Conservation (phyloP, 2,329 filamentous ascomycete genomes). For the Fusarium kyushuense region DNA sequence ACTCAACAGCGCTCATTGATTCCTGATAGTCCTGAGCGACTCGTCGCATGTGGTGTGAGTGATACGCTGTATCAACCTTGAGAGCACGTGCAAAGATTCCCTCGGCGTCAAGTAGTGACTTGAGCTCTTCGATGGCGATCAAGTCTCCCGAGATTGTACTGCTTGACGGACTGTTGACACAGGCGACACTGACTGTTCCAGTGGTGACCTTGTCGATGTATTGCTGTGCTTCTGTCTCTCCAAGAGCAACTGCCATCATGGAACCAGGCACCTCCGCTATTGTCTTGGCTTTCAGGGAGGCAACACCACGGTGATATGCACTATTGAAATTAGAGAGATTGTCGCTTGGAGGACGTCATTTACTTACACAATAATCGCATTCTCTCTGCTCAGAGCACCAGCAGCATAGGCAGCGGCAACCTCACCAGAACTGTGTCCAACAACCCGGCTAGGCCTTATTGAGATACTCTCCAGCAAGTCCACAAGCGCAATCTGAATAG, state of each 20-base stretch:
- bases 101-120: constrained; percentile 1
- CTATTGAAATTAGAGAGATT: background rate
- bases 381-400: background rate
- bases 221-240: constrained; percentile 1
- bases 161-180: constrained; percentile 6
- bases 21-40: background rate
- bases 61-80: constrained; percentile 12
- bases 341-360: too few species aligned
- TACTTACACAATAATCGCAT: constrained; percentile 11
- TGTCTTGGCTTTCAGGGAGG: background rate
- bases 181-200: constrained; percentile 5
- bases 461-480: constrained; percentile 2
- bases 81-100: constrained; percentile 6
- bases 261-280: background rate
- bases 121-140: background rate
- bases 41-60: constrained; percentile 11
- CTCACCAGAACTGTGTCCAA: constrained; percentile 15
- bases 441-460: background rate
- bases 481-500: constrained; percentile 11
- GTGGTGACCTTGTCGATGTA: background rate
- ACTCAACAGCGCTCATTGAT: background rate
- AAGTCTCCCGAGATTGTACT: constrained; percentile 8
- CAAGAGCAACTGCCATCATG: constrained; percentile 12
- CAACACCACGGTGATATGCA: constrained; percentile 9
- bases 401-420: constrained; percentile 11